Percentiles rank a stretch among this genome's conserved stretches.
Conservation (phyloP, 805 yeast genomes). For the Schizosaccharomyces cryophilus region DNA sequence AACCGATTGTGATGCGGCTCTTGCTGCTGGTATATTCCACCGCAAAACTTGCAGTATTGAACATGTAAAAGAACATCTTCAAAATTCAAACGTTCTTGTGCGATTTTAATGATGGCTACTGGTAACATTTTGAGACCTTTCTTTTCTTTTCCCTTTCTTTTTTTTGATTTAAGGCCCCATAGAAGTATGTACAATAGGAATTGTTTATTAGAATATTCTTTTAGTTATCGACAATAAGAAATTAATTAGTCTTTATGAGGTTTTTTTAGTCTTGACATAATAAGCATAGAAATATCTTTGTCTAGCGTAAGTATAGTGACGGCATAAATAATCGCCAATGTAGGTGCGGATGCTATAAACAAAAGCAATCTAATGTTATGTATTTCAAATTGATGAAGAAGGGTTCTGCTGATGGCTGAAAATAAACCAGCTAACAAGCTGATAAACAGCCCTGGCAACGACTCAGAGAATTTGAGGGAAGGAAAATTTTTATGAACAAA, state of each 20-base stretch:
- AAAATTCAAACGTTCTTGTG: conserved; percentile 39
- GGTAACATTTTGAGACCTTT: neutral
- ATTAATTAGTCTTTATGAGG: neutral
- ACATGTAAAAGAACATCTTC: conserved; percentile 51
- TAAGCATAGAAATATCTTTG: neutral
- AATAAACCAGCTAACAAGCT: neutral
- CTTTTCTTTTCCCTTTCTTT: neutral
- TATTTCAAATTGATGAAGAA: neutral
- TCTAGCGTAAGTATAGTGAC: neutral
- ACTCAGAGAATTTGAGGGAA: neutral
- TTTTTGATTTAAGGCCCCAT: neutral
- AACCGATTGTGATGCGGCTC: conserved; percentile 81
- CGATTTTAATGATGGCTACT: conserved; percentile 17
- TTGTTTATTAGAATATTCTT: neutral
- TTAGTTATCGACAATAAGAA: neutral
- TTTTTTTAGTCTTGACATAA: neutral
- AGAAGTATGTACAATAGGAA: neutral
- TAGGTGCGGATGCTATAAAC: neutral
- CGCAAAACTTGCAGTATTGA: conserved; percentile 75
- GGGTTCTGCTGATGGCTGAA: neutral
- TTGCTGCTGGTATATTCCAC: conserved; percentile 98
- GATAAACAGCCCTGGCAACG: neutral
- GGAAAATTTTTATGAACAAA: neutral
- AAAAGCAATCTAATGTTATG: neutral
- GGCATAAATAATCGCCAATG: neutral